Evolutionary conservation across 228 moss, liverwort and hornwort genomes (phyloP), one percentile per base, ranked within the genome.

Genomic region (Sphagnum fallax): DNA sequence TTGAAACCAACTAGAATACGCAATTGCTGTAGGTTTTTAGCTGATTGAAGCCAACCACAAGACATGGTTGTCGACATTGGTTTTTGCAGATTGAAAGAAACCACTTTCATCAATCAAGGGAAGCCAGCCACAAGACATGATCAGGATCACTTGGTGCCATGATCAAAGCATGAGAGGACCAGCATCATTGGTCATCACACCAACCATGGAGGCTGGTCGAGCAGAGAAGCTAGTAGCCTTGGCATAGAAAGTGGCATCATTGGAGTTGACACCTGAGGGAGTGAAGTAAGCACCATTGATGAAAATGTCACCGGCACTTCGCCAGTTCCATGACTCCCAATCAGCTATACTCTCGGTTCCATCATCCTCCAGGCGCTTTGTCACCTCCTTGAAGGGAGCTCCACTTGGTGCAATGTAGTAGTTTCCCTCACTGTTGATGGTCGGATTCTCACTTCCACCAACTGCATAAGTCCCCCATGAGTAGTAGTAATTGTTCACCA

Each of bases 401-500:
- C 60, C 74, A 5, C 76, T 65, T 2, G 82, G 73, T 52, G 86
- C 86, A 70, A 74, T 52, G 72, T 62, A 86, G 11, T 65, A 67
- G 51, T 87, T 87, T 2, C 83, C 71, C 51, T 87, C 83, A 50
- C 83, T 87, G 50, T 80, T 80, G 52, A 87, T 72, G 13, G 83
- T 87, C 4, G 87, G 87, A 6, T 52, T 64, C 73, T 80, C 87
- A 47, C 87, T 87, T 2, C 81, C 83, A 0, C 87, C 87, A 4
- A 87, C 77, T 8, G 87, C 87, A 51, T 87, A 87, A 78, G 83
- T 87, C 14, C 69, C 49, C 87, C 87, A 87, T 0, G 77, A 72
- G 16, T 65, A 78, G 66, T 87, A 87, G 71, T 66, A 71, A 47
- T 87, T 87, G 65, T 83, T 87, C 6, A 87, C 80, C 0, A 87